These are phyloP conservation scores for Botrytis elliptica DNA, from an alignment of 2,329 filamentous ascomycete genomes.

Conservation along the genomic window DNA sequence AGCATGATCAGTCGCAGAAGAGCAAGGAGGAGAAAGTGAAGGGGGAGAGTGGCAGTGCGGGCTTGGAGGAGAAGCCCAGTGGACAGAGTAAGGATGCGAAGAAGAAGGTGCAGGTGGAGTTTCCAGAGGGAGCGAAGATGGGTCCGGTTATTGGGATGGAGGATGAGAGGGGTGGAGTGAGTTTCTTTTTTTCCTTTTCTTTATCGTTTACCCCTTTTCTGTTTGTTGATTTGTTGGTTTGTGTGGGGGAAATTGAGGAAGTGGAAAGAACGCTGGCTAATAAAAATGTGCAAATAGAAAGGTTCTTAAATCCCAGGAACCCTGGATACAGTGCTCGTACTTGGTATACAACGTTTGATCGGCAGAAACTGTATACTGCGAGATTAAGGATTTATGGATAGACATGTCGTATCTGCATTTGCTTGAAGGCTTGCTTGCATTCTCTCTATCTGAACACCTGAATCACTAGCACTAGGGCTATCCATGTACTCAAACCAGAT, in stretches of 20 bases:
- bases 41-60: constrained; percentile 1
- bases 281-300: neutral
- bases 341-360: neutral
- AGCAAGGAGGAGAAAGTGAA: neutral
- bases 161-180: constrained; percentile 21
- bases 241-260: neutral
- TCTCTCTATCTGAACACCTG: neutral
- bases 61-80: neutral
- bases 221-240: neutral
- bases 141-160: constrained; percentile 17
- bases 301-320: neutral
- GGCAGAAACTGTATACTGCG: neutral
- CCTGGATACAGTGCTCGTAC: neutral
- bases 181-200: neutral
- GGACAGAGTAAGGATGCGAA: neutral
- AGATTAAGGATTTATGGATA: neutral
- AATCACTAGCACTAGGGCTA: neutral
- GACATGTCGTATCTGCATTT: neutral
- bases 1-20: neutral
- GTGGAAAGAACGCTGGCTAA: neutral
- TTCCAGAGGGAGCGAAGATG: neutral
- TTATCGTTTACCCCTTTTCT: neutral
- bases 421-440: neutral
- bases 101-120: constrained; percentile 5
- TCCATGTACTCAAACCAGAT: neutral